Evolutionary conservation across 2,329 filamentous ascomycete genomes (phyloP).

Genomic region (Bipolaris cookei): DNA sequence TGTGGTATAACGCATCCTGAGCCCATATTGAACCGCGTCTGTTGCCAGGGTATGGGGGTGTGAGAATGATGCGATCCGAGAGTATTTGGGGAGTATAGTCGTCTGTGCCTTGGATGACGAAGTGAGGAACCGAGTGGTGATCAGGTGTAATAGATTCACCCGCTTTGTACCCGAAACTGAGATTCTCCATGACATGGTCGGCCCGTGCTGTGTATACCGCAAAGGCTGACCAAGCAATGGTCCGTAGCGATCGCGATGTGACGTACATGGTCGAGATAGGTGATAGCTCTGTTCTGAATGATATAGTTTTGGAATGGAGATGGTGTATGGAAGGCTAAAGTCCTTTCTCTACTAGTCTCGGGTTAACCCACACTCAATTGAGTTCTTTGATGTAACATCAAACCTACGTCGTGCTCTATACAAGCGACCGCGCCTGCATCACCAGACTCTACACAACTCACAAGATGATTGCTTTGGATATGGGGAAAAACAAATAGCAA

Average conservation of each 20-base stretch:
- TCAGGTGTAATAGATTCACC: conserved; percentile 71
- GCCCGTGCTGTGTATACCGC: conserved; percentile 62
- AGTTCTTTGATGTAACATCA: background rate
- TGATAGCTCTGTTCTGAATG: conserved; percentile 10
- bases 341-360: background rate
- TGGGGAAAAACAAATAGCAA: conserved; percentile 20
- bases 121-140: conserved; percentile 62
- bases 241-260: conserved; percentile 49
- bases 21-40: conserved; percentile 84
- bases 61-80: conserved; percentile 91
- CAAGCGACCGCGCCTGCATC: conserved; percentile 26
- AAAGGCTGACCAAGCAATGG: conserved; percentile 51
- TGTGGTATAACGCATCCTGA: conserved; percentile 63
- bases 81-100: conserved; percentile 67
- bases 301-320: background rate
- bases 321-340: background rate
- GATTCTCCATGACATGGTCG: conserved; percentile 71
- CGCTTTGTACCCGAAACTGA: conserved; percentile 75
- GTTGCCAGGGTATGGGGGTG: conserved; percentile 84
- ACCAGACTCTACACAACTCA: conserved; percentile 26
- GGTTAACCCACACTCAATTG: background rate
- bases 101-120: conserved; percentile 59
- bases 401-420: conserved; percentile 23
- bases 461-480: conserved; percentile 6
- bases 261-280: conserved; percentile 41